Percentiles rank a stretch among this genome's conserved stretches.
These are phyloP conservation scores for Pseudonitzschia multistriata DNA, from an alignment of 108 stramenopile species.

Conservation along the genomic window DNA sequence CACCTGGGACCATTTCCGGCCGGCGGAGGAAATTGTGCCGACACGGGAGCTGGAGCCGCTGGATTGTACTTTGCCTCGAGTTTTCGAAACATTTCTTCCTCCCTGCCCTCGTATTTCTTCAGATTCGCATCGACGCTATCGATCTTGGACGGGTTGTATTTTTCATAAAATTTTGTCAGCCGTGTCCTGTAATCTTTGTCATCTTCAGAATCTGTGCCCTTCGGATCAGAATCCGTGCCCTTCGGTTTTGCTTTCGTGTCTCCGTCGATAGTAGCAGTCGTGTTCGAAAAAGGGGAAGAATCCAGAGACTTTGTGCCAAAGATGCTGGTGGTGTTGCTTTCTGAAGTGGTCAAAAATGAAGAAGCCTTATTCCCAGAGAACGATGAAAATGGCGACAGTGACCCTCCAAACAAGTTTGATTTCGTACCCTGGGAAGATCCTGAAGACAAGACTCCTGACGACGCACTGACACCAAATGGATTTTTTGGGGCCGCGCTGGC, in stretches of 20 bases:
- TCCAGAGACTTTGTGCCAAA: background rate
- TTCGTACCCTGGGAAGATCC: background rate
- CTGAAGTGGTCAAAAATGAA: background rate
- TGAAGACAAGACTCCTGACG: no score
- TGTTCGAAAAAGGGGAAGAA: background rate
- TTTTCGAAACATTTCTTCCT: slow-evolving; percentile 62
- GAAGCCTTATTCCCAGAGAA: background rate
- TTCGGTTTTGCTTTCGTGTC: background rate
- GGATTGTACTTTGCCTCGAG: slow-evolving; percentile 52
- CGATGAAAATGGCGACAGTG: slow-evolving; percentile 1
- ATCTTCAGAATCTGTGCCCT: background rate
- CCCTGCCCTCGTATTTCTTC: slow-evolving; percentile 67
- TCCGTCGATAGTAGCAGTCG: background rate
- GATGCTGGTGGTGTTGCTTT: background rate
- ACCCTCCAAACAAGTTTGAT: background rate
- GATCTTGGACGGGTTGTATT: slow-evolving; percentile 68
- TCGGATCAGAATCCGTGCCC: background rate
- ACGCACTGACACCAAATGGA: slow-evolving; percentile 22
- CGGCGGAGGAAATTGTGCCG: slow-evolving; percentile 18
- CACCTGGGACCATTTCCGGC: slow-evolving; percentile 43
- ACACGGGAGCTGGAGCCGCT: background rate
- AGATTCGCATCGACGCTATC: slow-evolving; percentile 51
- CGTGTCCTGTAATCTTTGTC: slow-evolving; percentile 44
- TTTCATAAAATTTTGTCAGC: slow-evolving; percentile 65
- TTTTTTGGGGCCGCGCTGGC: slow-evolving; percentile 34